Evolutionary conservation across 2,329 filamentous ascomycete species (phyloP), one percentile per base, ranked within the genome.

Genomic region (Diaporthe nobilis): DNA sequence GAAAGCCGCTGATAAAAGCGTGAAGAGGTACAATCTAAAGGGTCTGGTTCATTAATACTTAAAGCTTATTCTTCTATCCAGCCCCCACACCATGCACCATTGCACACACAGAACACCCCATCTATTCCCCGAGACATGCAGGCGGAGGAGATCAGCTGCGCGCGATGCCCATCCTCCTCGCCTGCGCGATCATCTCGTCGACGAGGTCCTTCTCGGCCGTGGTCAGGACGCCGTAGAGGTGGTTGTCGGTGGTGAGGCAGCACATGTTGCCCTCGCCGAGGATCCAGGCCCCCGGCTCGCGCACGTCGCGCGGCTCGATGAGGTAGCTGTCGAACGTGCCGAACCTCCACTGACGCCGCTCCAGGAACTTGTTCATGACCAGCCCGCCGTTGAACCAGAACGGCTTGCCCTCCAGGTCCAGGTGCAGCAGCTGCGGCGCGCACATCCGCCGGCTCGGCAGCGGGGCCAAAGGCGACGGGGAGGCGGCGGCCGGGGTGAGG

Each of bases 301-400:
- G n/a, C 70, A 78, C 77, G 3, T 81, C 77, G 28, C 77, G 77
- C 20, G 81, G 80, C 77, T 85, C 84, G 31, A 77, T 74, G 57
- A 84, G 74, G 60, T 80, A 85, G 10, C 79, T 78, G n/a, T 84
- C 79, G 77, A 86, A 86, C 7, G 80, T 79, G 42, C 81, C 81
- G 55, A 85, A 84, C 61, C 81, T 79, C 71, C 82, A 82, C 72
- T 82, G 79, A 44, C 82, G 79, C 55, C 81, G 80, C 28, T 82
- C 80, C n/a, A 82, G 81, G 77, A 85, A 87, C 74, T 87, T 88
- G 79, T 84, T 85, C 53, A 81, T 80, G 9, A 86, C 78, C 20
- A 85, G 79, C 84, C 86, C 87, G 70, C 86, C 86, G 77, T 87
- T 88, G 81, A 87, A 87, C 86, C 86, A 87, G 2, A 87, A 80